phyloP scores from a whole-genome alignment of 73 alveolate species.

The Tetrahymena borealis region DNA sequence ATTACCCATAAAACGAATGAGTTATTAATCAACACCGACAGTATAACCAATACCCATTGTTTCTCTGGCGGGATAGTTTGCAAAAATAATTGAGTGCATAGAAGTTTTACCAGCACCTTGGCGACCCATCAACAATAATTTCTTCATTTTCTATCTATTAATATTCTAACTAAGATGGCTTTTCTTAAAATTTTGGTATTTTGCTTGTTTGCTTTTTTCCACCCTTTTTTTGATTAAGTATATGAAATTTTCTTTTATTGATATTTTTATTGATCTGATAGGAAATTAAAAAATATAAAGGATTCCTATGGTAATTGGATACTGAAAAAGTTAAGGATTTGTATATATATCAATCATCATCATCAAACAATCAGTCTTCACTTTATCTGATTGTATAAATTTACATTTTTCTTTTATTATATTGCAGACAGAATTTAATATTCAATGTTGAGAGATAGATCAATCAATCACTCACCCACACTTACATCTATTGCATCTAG shows the following conservation, averaged over 20 bases:
- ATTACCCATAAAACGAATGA: conserved; percentile 85
- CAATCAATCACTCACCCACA: neutral
- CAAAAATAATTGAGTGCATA: conserved; percentile 86
- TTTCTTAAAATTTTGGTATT: neutral
- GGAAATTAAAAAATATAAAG: neutral
- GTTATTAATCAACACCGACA: conserved; percentile 67
- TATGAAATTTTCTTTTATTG: neutral
- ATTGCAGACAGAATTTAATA: neutral
- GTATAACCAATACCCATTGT: conserved; percentile 77
- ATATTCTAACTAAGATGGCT: neutral
- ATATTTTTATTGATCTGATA: neutral
- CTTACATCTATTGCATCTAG: no score
- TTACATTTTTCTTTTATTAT: neutral
- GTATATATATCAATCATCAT: neutral
- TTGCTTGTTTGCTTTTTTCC: neutral
- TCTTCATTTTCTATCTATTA: conserved; percentile 27
- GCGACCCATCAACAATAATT: conserved; percentile 82
- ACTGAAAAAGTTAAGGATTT: neutral
- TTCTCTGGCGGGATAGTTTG: conserved; percentile 84
- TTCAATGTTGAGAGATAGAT: neutral
- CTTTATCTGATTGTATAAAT: neutral
- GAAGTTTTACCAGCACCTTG: conserved; percentile 87
- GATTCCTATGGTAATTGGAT: neutral
- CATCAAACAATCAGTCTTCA: no score
- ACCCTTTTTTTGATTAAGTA: neutral